Base-by-base conservation (phyloP, 495 filamentous ascomycete genomes). In the Recurvomyces mirabilis region DNA sequence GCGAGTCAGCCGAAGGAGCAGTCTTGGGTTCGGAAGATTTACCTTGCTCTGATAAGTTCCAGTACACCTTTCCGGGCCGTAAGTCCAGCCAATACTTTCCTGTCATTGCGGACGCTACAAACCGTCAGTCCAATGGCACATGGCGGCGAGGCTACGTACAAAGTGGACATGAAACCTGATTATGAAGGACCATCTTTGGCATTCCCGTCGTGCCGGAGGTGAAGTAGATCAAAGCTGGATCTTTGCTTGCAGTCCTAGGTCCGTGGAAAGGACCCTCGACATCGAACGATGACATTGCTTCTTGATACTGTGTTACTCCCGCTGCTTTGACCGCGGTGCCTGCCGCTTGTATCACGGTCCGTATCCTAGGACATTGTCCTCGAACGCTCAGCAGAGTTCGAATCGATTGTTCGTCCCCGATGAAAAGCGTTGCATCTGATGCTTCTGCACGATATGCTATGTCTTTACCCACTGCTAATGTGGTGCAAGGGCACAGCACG, bases 21-120 rank as follows among this genome's bases (percentile, higher is more conserved):
- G n/a, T n/a, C n/a, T n/a, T n/a, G n/a, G n/a, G n/a, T n/a, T n/a
- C n/a, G n/a, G n/a, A n/a, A n/a, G n/a, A n/a, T n/a, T n/a, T n/a
- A n/a, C n/a, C 52, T 44, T 55, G 52, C 33, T 55, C 52, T 2
- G 52, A 26, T 11, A 55, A 25, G n/a, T 40, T 37, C 52, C 52
- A 55, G 39, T 31, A 19, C 21, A 55, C 6, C 1, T 41, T 12
- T 17, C 47, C 47, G 1, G 47, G 41, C 13, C 35, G 20, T 19
- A 55, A 36, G 11, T 43, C 33, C n/a, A 47, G 33, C 41, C 44
- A 55, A 34, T 55, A 42, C 15, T 46, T 55, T 24, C 52, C 52
- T 0, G 52, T 55, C 37, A 55, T 23, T 18, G 43, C 47, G 22
- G 46, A 43, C 14, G 52, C 47, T 51, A n/a, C n/a, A n/a, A n/a